Evolutionary conservation across 1,139 yeast species (phyloP).

Genomic region (Geotrichum australiense): DNA sequence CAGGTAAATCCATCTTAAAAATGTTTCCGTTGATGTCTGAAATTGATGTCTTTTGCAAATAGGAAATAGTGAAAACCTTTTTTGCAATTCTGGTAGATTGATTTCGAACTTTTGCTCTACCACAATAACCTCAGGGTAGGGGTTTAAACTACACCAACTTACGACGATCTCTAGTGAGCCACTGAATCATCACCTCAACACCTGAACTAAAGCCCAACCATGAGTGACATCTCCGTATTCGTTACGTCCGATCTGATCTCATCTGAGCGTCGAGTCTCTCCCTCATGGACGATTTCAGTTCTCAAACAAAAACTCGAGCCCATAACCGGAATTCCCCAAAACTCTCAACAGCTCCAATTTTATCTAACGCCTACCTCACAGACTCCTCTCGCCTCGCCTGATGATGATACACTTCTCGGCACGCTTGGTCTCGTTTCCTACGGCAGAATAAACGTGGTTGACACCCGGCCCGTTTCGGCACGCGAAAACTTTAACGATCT

Average conservation of each 20-base stretch:
- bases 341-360: slow-evolving; percentile 47
- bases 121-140: neutral
- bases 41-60: too few species aligned
- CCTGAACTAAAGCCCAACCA: neutral
- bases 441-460: slow-evolving; percentile 36
- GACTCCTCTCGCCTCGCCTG: slow-evolving; percentile 20
- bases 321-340: slow-evolving; percentile 72
- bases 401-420: slow-evolving; percentile 19
- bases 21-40: neutral
- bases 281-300: slow-evolving; percentile 52
- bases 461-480: slow-evolving; percentile 34
- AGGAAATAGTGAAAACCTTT: neutral
- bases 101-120: neutral
- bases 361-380: slow-evolving; percentile 41
- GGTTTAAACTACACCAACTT: neutral
- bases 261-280: slow-evolving; percentile 63
- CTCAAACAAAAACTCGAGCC: slow-evolving; percentile 56
- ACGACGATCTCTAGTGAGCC: too few species aligned
- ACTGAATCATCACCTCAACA: too few species aligned
- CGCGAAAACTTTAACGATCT: slow-evolving; percentile 33
- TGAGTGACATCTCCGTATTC: slow-evolving; percentile 40
- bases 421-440: slow-evolving; percentile 27
- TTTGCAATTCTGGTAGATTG: neutral
- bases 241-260: slow-evolving; percentile 61
- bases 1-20: neutral